phyloP scores from a whole-genome alignment of 441 rosid genomes.

The Lepidium campestre region DNA sequence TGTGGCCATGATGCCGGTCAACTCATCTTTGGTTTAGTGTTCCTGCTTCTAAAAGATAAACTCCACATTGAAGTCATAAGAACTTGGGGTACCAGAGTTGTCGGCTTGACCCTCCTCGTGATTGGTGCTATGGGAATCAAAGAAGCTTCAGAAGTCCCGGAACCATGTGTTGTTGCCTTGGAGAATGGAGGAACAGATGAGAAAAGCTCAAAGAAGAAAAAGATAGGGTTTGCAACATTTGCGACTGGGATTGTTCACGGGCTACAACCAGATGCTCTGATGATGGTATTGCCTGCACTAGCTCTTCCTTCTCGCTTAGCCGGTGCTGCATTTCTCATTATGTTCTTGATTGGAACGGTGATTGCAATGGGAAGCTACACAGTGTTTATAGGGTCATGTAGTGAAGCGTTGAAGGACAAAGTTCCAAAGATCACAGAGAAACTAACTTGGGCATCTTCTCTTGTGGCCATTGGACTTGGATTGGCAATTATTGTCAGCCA shows the following conservation, averaged over 20 bases:
- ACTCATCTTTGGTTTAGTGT: constrained; percentile 68
- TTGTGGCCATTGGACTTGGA: constrained; percentile 82
- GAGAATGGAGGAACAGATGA: constrained; percentile 71
- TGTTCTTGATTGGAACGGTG: constrained; percentile 88
- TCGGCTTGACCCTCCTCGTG: constrained; percentile 72
- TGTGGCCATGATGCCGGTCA: constrained; percentile 96
- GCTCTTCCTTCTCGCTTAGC: constrained; percentile 91
- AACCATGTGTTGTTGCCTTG: constrained; percentile 60
- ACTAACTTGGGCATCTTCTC: constrained; percentile 92
- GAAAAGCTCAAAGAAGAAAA: constrained; percentile 56
- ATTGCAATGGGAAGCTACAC: constrained; percentile 97
- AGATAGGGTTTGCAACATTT: constrained; percentile 86
- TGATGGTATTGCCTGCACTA: constrained; percentile 95
- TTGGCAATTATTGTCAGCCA: constrained; percentile 77
- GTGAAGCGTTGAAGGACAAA: constrained; percentile 76
- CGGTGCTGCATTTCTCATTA: constrained; percentile 80
- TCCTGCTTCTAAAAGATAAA: constrained; percentile 65
- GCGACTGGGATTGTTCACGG: constrained; percentile 93
- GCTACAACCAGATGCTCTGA: constrained; percentile 87
- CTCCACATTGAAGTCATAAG: constrained; percentile 80
- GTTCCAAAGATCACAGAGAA: constrained; percentile 91
- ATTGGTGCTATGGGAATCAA: constrained; percentile 90
- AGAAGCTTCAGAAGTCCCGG: constrained; percentile 77
- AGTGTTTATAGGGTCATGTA: constrained; percentile 82
- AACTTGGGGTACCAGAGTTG: constrained; percentile 94